A percentile compares a stretch with the other conserved stretches of the same genome.
Conservation (phyloP, 1,139 yeast species). For the Zygosaccharomyces sapae region DNA sequence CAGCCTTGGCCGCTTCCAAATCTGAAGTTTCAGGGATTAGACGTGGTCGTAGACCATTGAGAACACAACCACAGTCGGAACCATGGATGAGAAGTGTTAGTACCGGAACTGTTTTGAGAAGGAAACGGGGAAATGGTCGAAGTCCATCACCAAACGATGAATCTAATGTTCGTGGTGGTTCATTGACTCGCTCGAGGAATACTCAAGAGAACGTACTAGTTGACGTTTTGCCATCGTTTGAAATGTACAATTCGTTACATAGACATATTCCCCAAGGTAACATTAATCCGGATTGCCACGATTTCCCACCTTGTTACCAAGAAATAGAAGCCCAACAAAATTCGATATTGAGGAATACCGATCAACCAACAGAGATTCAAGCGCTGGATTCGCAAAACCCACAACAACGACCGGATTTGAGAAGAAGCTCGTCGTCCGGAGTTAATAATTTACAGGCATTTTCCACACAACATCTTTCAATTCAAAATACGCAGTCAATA, state of each 20-base stretch:
- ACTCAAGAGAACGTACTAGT: slow-evolving; percentile 18
- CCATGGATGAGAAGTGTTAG: slow-evolving; percentile 25
- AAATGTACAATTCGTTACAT: slow-evolving; percentile 35
- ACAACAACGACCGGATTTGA: slow-evolving; percentile 2
- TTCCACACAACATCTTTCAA: slow-evolving; percentile 23
- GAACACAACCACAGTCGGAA: slow-evolving; percentile 10
- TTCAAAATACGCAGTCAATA: slow-evolving; percentile 11
- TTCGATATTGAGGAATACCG: slow-evolving; percentile 8
- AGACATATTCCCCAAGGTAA: slow-evolving; percentile 37
- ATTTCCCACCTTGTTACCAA: slow-evolving; percentile 33
- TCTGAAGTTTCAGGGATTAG: slow-evolving; percentile 9
- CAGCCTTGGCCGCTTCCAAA: slow-evolving; percentile 7
- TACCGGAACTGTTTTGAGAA: slow-evolving; percentile 18
- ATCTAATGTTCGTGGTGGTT: background rate
- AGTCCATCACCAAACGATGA: slow-evolving; percentile 5
- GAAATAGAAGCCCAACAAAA: slow-evolving; percentile 22
- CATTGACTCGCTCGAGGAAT: slow-evolving; percentile 7
- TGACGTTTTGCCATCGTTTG: slow-evolving; percentile 36
- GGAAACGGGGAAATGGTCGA: background rate
- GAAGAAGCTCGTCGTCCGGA: slow-evolving; percentile 6
- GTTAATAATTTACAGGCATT: slow-evolving; percentile 21
- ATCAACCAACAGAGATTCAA: slow-evolving; percentile 12
- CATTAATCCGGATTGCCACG: slow-evolving; percentile 33
- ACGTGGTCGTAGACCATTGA: slow-evolving; percentile 10
- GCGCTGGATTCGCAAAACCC: slow-evolving; percentile 6